Base-by-base conservation (phyloP, 2,329 filamentous ascomycete species). In the Penicillium oxalicum region DNA sequence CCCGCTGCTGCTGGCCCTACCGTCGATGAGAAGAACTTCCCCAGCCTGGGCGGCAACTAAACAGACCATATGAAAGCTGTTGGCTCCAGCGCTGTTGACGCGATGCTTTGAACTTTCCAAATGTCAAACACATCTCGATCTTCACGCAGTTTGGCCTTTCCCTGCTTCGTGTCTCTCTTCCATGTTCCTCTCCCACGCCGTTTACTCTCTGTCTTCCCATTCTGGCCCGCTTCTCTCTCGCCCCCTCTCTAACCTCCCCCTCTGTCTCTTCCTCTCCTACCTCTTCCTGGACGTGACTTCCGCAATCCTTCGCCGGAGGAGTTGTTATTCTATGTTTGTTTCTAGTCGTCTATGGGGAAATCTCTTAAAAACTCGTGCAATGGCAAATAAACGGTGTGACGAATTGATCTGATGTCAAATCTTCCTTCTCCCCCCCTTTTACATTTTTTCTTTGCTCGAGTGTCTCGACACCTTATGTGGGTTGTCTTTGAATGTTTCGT, bases 11-110 rank as follows among this genome's bases (percentile, higher is more conserved):
- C 56, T 44, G 61, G 61, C 47, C 59, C 63, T 57, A 64, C 67
- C 56, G 68, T 72, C 49, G 70, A 72, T 59, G 70, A 72, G 63
- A 70, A 71, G 67, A 72, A 72, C 67, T 72, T 72, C 67, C 70
- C 70, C 59, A 69, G 62, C 62, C 68, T 72, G 54, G 70, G 70
- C 53, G 60, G 58, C 56, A 70, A 70, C 65, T 70, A 67, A 66
- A 57, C 24, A 32, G 27, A 13, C 18, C 6, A 34, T 18, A 18
- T 12, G n/a, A 49, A 37, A 25, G 28, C 45, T 46, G 25, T 48
- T 34, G 35, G 45, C 43, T 38, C 25, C 33, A 40, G 34, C 27
- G 42, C 36, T 38, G 32, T 33, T 39, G 33, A 42, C 44, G 26
- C 25, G 49, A 45, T 37, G 48, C 8, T 11, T 24, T 38, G 18